Percentiles rank a stretch among this genome's conserved stretches.
Evolutionary conservation across 1,284 basidiomycete genomes (phyloP).

Genomic region (Cryptococcus maquisensis): DNA sequence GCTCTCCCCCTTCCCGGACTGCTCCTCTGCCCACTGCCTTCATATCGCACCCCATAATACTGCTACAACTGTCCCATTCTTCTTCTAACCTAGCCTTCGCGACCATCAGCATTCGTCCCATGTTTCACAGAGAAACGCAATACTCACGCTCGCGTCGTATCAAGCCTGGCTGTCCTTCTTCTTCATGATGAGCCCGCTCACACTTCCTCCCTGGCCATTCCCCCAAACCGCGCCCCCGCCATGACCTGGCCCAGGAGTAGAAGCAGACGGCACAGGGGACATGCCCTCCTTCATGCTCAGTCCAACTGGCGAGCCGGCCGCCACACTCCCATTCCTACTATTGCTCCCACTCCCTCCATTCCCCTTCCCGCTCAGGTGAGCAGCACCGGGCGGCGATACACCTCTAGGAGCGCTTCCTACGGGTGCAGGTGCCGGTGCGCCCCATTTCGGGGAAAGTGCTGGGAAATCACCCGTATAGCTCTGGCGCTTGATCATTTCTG

Average conservation of each 20-base stretch:
- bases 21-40: too few species aligned
- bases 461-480: conserved; percentile 4
- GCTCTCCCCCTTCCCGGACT: too few species aligned
- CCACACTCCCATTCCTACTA: not conserved
- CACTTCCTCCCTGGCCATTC: not conserved
- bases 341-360: not conserved
- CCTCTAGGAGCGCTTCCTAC: not conserved
- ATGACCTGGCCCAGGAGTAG: too few species aligned
- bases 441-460: conserved; percentile 9
- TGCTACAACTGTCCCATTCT: too few species aligned
- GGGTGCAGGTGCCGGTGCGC: not conserved
- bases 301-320: not conserved
- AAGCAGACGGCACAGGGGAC: not conserved
- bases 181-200: not conserved
- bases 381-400: not conserved
- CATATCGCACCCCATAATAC: too few species aligned
- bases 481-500: not conserved
- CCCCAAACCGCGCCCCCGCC: too few species aligned
- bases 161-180: not conserved
- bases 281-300: not conserved
- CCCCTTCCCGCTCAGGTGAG: not conserved
- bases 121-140: too few species aligned
- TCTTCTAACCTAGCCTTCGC: too few species aligned
- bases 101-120: too few species aligned
- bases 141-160: too few species aligned